These are phyloP conservation scores for Conringia planisiliqua DNA, from an alignment of 345 rosid species.

Conservation along the genomic window DNA sequence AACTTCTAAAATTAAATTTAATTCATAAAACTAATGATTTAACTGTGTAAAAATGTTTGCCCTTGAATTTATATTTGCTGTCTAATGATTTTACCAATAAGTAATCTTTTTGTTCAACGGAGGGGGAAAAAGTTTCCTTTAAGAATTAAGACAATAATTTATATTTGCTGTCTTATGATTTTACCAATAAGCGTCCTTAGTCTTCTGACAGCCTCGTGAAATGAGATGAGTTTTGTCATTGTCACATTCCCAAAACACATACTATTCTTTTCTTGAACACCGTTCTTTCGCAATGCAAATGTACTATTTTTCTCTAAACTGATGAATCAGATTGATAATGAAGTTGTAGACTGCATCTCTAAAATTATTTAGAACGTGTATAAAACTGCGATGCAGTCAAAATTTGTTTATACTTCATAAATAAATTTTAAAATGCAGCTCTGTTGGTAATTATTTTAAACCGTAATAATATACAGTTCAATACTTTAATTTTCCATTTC, in stretches of 20 bases:
- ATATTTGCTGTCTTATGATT: too few species aligned
- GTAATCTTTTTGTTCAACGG: neutral
- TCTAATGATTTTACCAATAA: too few species aligned
- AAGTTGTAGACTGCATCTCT: neutral
- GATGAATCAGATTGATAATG: neutral
- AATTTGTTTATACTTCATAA: too few species aligned
- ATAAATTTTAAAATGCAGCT: neutral
- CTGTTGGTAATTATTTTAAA: neutral
- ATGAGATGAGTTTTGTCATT: conserved; percentile 16
- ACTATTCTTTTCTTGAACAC: neutral
- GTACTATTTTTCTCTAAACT: neutral
- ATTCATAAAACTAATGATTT: too few species aligned
- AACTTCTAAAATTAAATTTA: too few species aligned
- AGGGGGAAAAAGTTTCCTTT: neutral
- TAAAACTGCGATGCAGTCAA: neutral
- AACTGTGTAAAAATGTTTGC: neutral
- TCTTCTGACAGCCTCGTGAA: conserved; percentile 23
- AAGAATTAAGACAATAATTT: neutral
- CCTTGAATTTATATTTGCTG: neutral
- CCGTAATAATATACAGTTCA: neutral
- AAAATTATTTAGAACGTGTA: neutral
- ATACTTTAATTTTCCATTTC: neutral
- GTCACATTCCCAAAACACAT: conserved; percentile 14
- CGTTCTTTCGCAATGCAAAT: neutral
- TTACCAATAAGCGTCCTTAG: neutral